Evolutionary conservation across 345 rosid species (phyloP).

Genomic region (Nasturtium officinale): DNA sequence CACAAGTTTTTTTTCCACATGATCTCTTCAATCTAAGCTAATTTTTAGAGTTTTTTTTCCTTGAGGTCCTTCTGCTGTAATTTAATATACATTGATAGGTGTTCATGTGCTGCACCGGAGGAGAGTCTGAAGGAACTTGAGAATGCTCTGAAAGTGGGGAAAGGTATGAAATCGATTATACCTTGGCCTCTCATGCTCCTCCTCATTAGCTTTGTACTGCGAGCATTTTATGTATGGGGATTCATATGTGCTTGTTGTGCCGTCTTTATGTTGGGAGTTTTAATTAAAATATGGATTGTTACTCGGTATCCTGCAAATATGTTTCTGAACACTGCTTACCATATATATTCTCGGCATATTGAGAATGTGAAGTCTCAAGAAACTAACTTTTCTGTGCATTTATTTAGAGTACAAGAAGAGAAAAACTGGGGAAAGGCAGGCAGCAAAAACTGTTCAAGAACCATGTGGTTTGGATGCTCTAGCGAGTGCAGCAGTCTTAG

Average conservation of each 20-base stretch:
- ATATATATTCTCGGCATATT: neutral
- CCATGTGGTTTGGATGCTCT: slow-evolving; percentile 80
- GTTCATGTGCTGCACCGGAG: slow-evolving; percentile 68
- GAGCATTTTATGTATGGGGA: neutral
- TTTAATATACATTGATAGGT: slow-evolving; percentile 47
- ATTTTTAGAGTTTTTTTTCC: neutral
- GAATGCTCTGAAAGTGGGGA: slow-evolving; percentile 50
- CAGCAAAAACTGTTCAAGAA: slow-evolving; percentile 46
- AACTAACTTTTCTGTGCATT: slow-evolving; percentile 20
- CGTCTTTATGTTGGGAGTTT: neutral
- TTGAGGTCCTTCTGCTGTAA: slow-evolving; percentile 14
- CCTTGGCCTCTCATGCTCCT: slow-evolving; percentile 17
- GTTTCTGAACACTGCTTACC: neutral
- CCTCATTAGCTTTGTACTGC: slow-evolving; percentile 2
- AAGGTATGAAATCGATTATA: slow-evolving; percentile 50
- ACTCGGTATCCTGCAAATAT: neutral
- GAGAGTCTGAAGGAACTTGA: slow-evolving; percentile 64
- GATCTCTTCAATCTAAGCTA: neutral
- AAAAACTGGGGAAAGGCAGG: slow-evolving; percentile 48
- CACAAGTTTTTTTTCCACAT: neutral
- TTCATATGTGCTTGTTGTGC: neutral
- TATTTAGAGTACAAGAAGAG: slow-evolving; percentile 64
- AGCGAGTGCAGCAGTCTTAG: slow-evolving; percentile 79
- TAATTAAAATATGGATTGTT: neutral
- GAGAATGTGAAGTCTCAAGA: slow-evolving; percentile 10